phyloP scores from a whole-genome alignment of 1,284 basidiomycete species.

The Vanrija humicola region DNA sequence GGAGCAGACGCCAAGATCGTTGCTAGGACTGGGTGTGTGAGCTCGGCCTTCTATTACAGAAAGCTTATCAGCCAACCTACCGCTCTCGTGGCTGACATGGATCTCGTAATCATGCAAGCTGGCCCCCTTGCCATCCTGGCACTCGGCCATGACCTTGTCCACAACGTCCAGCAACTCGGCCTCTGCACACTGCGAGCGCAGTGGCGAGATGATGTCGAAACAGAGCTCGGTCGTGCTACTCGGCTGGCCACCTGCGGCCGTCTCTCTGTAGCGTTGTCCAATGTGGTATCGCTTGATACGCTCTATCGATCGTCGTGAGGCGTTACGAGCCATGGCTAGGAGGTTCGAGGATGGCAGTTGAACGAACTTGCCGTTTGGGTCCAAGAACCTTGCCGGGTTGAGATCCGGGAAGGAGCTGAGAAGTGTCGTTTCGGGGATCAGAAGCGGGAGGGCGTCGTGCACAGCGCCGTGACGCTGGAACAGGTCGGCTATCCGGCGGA shows the following conservation, averaged over 20 bases:
- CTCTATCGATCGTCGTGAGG: constrained; percentile 66
- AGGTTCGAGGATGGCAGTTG: constrained; percentile 72
- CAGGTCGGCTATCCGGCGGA: constrained; percentile 68
- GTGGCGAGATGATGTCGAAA: constrained; percentile 48
- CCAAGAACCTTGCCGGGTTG: constrained; percentile 67
- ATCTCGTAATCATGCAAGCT: constrained; percentile 45
- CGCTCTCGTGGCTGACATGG: constrained; percentile 44
- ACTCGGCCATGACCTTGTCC: constrained; percentile 47
- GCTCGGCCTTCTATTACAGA: neutral
- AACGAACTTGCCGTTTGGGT: constrained; percentile 75
- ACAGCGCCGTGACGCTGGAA: constrained; percentile 88
- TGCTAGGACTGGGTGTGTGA: constrained; percentile 29
- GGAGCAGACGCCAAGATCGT: constrained; percentile 38
- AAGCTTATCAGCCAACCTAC: constrained; percentile 14
- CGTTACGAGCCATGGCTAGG: constrained; percentile 77
- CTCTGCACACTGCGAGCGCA: constrained; percentile 44
- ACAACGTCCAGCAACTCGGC: constrained; percentile 48
- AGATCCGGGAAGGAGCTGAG: constrained; percentile 60
- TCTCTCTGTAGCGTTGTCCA: constrained; percentile 58
- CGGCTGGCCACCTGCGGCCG: constrained; percentile 45
- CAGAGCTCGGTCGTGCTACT: constrained; percentile 36
- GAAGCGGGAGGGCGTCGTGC: constrained; percentile 69
- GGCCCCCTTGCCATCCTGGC: constrained; percentile 30
- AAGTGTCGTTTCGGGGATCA: constrained; percentile 64
- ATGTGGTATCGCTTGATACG: constrained; percentile 90